Conservation (phyloP, 768 basidiomycete species). For the Asterophora lycoperdoides region DNA sequence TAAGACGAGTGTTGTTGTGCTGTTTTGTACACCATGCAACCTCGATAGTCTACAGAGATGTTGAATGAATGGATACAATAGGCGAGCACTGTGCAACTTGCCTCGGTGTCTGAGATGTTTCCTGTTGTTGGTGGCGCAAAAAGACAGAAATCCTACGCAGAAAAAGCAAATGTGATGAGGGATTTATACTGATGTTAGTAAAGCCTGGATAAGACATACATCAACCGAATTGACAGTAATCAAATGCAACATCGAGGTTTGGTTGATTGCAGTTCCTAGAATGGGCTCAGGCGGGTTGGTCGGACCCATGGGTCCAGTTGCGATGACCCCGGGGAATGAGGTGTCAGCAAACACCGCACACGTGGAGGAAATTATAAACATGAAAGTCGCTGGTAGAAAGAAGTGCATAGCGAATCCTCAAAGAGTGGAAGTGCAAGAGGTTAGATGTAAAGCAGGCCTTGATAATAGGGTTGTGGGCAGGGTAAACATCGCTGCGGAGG, state of each 20-base stretch:
- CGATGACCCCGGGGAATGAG: constrained; percentile 34
- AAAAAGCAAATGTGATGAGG: too few species aligned
- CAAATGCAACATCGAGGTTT: constrained; percentile 36
- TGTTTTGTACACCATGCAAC: constrained; percentile 44
- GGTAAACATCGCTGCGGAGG: too few species aligned
- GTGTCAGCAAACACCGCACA: constrained; percentile 14
- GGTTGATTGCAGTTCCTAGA: constrained; percentile 36
- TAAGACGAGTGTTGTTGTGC: constrained; percentile 41
- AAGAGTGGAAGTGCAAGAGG: background rate
- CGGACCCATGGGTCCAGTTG: constrained; percentile 36
- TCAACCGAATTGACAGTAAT: constrained; percentile 38
- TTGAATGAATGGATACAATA: background rate
- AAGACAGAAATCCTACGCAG: constrained; percentile 36
- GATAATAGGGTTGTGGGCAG: too few species aligned
- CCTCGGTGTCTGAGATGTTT: constrained; percentile 37
- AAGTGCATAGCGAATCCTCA: constrained; percentile 9
- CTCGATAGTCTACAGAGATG: constrained; percentile 30
- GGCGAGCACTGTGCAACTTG: constrained; percentile 8
- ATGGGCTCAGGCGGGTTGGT: constrained; percentile 40
- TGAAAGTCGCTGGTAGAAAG: constrained; percentile 2
- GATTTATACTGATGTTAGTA: too few species aligned
- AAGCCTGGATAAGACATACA: constrained; percentile 16
- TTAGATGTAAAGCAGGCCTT: too few species aligned
- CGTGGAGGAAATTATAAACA: constrained; percentile 9
- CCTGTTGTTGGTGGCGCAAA: constrained; percentile 35